Evolutionary conservation across 2,329 filamentous ascomycete species (phyloP), one percentile per base, ranked within the genome.

Genomic region (Macroventuria anomochaeta): DNA sequence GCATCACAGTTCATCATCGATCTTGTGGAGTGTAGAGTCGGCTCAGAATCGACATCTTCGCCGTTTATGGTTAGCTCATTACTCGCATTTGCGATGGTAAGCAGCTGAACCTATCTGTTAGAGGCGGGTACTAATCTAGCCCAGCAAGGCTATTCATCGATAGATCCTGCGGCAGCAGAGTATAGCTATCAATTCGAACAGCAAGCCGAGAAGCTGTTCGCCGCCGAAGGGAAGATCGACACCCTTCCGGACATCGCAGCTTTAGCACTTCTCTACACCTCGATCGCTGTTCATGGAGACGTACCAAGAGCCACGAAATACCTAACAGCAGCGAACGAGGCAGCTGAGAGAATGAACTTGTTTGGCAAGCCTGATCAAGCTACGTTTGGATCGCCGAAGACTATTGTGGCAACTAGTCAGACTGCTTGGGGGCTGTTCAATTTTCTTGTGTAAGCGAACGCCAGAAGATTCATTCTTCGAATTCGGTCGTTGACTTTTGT

Each of bases 361-460:
- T 59, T 56, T 26, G 37, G 56, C 18, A 31, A 46, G 2, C 47
- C 48, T 7, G 48, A 56, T 12, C n/a, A 42, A 32, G 52, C 44
- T n/a, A 39, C 21, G 3, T 20, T 49, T 17, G 40, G 40, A 20
- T 47, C 53, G 12, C 40, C 37, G 1, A 51, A 56, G 31, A 28
- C 21, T 18, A 31, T 42, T 29, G 47, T 31, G 46, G 56, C 56
- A 23, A 49, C 44, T 12, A 50, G 56, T 12, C 52, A 51, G 32
- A 36, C 53, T 21, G 53, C 48, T 32, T 59, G 56, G 56, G 56
- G 56, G 5, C 32, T 52, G 7, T 59, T 59, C 46, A 59, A 56
- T 28, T 39, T 59, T n/a, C 37, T 51, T 25, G 40, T 59, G 56
- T 59, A 59, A 32, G 52, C 36, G 31, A 15, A 37, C n/a, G 11